Percentiles rank a stretch among this genome's conserved stretches.
Evolutionary conservation across 1,139 yeast species (phyloP).

Genomic region (Meyerozyma guilliermondii): DNA sequence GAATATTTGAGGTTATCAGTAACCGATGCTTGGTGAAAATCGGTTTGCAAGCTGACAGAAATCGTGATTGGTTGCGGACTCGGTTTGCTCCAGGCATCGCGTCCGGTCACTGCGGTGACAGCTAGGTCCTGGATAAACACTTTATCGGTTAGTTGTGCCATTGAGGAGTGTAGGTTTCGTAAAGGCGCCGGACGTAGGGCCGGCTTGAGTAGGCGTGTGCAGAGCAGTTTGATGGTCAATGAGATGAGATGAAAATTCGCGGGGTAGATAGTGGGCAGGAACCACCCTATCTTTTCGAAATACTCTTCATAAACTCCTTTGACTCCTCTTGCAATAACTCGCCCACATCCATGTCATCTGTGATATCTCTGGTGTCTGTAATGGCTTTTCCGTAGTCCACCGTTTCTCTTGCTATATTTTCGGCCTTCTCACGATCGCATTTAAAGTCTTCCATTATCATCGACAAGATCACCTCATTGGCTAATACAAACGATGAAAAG

Average conservation of each 20-base stretch:
- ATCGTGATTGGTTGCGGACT: constrained; percentile 66
- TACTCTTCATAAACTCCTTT: constrained; percentile 9
- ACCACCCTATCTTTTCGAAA: neutral
- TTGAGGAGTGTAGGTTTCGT: constrained; percentile 8
- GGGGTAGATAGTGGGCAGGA: neutral
- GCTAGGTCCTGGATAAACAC: constrained; percentile 56
- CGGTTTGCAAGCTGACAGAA: constrained; percentile 57
- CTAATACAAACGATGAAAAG: constrained; percentile 54
- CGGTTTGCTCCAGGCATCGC: constrained; percentile 72
- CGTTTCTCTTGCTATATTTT: constrained; percentile 40
- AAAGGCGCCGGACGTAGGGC: neutral
- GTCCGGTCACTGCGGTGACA: constrained; percentile 64
- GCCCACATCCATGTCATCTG: constrained; percentile 23
- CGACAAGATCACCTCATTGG: constrained; percentile 57
- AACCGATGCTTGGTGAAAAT: constrained; percentile 63
- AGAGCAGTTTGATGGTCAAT: neutral
- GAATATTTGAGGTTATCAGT: constrained; percentile 79
- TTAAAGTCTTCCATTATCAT: constrained; percentile 45
- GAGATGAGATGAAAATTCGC: neutral
- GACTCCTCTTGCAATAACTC: constrained; percentile 13
- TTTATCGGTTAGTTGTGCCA: constrained; percentile 35
- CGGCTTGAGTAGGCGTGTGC: neutral
- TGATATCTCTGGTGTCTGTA: constrained; percentile 33
- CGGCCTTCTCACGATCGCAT: constrained; percentile 36
- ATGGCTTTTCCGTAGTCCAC: constrained; percentile 52